Evolutionary conservation across 345 rosid species (phyloP).

Genomic region (Noccaea caerulescens): DNA sequence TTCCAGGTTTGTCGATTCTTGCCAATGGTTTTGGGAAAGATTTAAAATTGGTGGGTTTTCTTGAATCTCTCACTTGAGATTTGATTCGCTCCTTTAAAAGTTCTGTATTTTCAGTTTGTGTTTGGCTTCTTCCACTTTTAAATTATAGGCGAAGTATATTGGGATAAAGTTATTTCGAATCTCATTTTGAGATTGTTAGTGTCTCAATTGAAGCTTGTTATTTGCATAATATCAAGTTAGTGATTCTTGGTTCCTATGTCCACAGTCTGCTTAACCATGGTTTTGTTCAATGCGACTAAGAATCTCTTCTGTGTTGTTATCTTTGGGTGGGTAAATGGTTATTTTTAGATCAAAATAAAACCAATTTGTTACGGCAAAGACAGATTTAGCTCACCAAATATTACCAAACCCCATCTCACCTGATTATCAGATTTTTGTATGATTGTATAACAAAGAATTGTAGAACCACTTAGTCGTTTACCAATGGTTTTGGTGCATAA

Average conservation of each 20-base stretch:
- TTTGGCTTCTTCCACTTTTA: conserved; percentile 19
- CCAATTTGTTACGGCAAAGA: background rate
- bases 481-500: background rate
- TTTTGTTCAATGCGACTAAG: background rate
- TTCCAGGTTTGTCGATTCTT: conserved; percentile 44
- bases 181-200: conserved; percentile 10
- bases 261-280: conserved; percentile 10
- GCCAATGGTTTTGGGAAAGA: conserved; percentile 15
- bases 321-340: background rate
- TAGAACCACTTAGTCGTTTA: background rate
- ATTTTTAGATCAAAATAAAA: conserved; percentile 7
- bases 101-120: background rate
- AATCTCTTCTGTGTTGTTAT: background rate
- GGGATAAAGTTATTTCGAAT: background rate
- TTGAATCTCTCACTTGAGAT: conserved; percentile 8
- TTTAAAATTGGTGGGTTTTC: conserved; percentile 23
- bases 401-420: background rate
- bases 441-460: background rate
- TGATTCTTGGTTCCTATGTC: conserved; percentile 34
- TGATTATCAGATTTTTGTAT: background rate
- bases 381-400: conserved; percentile 18
- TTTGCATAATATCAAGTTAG: conserved; percentile 9
- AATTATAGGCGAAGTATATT: background rate
- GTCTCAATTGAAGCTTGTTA: background rate
- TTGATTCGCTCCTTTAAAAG: background rate